Base-by-base conservation (phyloP, 1,284 basidiomycete genomes). In the Irpex rosettiformis region DNA sequence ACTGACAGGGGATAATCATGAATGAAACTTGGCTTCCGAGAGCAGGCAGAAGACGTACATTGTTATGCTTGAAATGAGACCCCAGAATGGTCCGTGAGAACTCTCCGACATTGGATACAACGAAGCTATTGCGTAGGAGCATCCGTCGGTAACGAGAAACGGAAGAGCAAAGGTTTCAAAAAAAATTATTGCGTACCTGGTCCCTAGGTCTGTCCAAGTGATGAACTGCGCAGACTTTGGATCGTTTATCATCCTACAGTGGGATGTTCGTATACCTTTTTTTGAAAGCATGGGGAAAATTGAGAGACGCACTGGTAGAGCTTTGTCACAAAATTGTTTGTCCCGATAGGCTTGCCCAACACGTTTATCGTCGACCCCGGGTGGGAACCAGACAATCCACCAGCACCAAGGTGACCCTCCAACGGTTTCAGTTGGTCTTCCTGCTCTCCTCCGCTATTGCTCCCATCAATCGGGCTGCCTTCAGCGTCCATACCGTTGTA, bases 261-360 rank as follows among this genome's bases (percentile, higher is more conserved):
- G 3, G 25, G 16, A 45, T 27, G 27, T 10, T 16, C 18, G 21
- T 16, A 28, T 8, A 51, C 48, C 3, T 51, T 51, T 11, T n/a
- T 7, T 11, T 49, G 7, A 29, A n/a, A 48, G 24, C 22, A 56
- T 3, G 33, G 30, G n/a, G 27, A 45, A 30, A 56, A 40, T 16
- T 56, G 49, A 60, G 18, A 27, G 10, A 27, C 88, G 69, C 65
- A 90, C 89, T 90, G 87, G 72, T 90, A 91, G 27, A 92, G 76
- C 77, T 92, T 92, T 11, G 87, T 87, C 49, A 91, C 89, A 69
- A 92, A 92, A 67, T 92, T 92, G 67, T 91, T 91, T 40, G 86
- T 87, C 18, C 82, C 84, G 66, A 84, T 76, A 16, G 87, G 81
- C 67, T 89, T 90, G 54, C 83, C 80, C 18, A 86, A 75, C 53